Percentiles rank a stretch among this genome's conserved stretches.
phyloP scores from a whole-genome alignment of 2,329 filamentous ascomycete genomes.

The Fusarium sp. region DNA sequence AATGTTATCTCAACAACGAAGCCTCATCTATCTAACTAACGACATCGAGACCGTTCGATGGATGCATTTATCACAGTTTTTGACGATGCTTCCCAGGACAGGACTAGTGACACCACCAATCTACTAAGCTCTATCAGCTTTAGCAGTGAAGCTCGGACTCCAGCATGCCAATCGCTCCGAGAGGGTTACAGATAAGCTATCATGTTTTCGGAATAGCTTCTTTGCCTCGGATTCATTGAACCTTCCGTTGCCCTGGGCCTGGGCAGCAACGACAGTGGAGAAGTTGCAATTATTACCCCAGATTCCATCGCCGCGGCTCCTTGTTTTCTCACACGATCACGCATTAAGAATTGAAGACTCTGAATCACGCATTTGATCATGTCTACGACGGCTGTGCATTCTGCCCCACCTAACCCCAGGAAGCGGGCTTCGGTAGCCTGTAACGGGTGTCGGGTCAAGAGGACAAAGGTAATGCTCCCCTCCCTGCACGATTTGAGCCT shows the following conservation, averaged over 20 bases:
- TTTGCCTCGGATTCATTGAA: not conserved
- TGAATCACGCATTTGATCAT: not conserved
- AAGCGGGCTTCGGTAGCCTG: constrained; percentile 12
- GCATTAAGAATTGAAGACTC: too few relatives aligned
- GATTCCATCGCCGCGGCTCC: not conserved
- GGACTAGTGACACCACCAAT: not conserved
- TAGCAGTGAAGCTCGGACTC: not conserved
- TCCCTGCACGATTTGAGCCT: not conserved
- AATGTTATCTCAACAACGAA: not conserved
- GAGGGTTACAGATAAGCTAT: not conserved
- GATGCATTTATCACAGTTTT: not conserved
- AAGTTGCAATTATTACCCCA: not conserved
- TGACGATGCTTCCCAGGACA: not conserved
- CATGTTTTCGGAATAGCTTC: not conserved
- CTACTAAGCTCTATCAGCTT: not conserved
- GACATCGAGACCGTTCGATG: not conserved
- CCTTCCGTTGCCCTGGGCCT: not conserved
- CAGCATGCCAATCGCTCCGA: not conserved
- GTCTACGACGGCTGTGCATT: not conserved
- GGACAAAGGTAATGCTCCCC: not conserved
- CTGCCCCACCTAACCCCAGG: not conserved
- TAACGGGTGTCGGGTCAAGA: constrained; percentile 1
- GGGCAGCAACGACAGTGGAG: not conserved
- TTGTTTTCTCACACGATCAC: not conserved
- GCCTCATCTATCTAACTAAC: not conserved